These are phyloP conservation scores for Quercus lobata DNA, from an alignment of 331 rosid genomes.

Conservation along the genomic window DNA sequence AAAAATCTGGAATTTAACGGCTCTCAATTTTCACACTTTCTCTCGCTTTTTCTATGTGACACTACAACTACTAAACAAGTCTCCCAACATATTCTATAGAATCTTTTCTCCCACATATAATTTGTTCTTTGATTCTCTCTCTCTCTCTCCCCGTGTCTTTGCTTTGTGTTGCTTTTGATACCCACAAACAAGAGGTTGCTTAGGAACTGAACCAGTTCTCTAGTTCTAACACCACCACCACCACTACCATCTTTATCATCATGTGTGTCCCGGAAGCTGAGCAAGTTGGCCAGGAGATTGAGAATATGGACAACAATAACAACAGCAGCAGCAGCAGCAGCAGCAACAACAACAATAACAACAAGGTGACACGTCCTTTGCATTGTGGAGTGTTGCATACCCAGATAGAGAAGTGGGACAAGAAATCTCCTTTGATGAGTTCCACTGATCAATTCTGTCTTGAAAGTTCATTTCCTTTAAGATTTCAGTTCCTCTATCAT, in stretches of 20 bases:
- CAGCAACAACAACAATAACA: constrained; percentile 15
- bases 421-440: constrained; percentile 31
- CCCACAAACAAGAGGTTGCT: constrained; percentile 34
- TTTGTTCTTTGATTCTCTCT: constrained; percentile 1
- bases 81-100: constrained; percentile 52
- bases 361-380: constrained; percentile 46
- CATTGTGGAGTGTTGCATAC: constrained; percentile 49
- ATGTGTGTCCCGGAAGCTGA: constrained; percentile 78
- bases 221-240: background rate
- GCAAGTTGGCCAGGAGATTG: constrained; percentile 44
- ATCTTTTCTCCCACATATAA: constrained; percentile 46
- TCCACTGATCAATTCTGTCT: constrained; percentile 29
- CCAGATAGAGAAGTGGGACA: constrained; percentile 50
- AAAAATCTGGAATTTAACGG: constrained; percentile 49
- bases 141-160: background rate
- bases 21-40: constrained; percentile 12
- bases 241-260: constrained; percentile 17
- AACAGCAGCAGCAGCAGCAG: no score
- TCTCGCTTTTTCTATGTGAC: background rate
- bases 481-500: constrained; percentile 5
- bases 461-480: constrained; percentile 58
- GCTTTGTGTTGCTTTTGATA: constrained; percentile 22
- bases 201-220: constrained; percentile 19
- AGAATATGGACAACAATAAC: constrained; percentile 21
- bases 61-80: constrained; percentile 13